Evolutionary conservation across 2,329 filamentous ascomycete genomes (phyloP).

Genomic region (Penicillium sp.): DNA sequence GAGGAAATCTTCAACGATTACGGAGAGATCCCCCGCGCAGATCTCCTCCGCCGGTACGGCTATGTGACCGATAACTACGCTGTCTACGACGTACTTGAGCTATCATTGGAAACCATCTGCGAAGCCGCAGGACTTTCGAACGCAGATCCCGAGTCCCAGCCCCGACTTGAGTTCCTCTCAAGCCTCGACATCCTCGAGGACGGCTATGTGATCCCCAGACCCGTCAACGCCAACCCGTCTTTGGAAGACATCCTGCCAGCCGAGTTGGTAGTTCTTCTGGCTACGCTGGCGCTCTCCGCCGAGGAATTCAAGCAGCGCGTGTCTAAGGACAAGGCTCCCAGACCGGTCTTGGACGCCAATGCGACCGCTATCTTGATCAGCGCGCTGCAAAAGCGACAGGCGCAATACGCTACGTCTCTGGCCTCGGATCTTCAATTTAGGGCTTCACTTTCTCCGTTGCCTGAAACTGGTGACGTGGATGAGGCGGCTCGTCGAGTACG

Average conservation of each 20-base stretch:
- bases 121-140: constrained; percentile 35
- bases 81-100: constrained; percentile 78
- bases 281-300: constrained; percentile 31
- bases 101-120: constrained; percentile 62
- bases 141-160: constrained; percentile 31
- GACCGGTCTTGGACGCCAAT: constrained; percentile 28
- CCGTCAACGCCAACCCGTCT: constrained; percentile 21
- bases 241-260: constrained; percentile 38
- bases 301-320: constrained; percentile 35
- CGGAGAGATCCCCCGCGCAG: constrained; percentile 76
- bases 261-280: constrained; percentile 41
- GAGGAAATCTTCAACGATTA: constrained; percentile 88
- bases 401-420: constrained; percentile 55
- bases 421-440: constrained; percentile 50
- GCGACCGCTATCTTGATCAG: constrained; percentile 37
- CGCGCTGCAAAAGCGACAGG: constrained; percentile 34
- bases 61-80: constrained; percentile 78
- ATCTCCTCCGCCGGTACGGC: constrained; percentile 79
- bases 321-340: constrained; percentile 39
- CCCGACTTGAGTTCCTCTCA: constrained; percentile 55
- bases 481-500: constrained; percentile 35
- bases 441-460: constrained; percentile 28
- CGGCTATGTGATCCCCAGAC: constrained; percentile 61
- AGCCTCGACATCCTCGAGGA: constrained; percentile 67
- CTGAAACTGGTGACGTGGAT: constrained; percentile 37